Evolutionary conservation across 2,329 filamentous ascomycete species (phyloP), one percentile per base, ranked within the genome.

Genomic region (Colletotrichum chlorophyti): DNA sequence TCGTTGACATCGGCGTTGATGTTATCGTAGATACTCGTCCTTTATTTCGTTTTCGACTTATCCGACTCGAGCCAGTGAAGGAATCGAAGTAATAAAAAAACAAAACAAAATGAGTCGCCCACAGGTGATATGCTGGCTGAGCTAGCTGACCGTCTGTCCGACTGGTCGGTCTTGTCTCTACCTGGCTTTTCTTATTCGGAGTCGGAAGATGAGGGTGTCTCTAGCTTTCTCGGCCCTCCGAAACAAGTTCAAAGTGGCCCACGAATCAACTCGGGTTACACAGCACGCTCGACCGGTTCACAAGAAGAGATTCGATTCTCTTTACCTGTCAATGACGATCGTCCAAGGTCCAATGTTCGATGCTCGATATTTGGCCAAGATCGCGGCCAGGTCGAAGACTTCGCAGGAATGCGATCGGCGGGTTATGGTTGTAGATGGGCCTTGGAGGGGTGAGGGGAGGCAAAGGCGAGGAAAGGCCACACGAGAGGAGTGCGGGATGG

Each of bases 191-290:
- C 55, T 55, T 59, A 55, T 59, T 59, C 43, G 29, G 32, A 50
- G 37, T 49, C 55, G 51, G 55, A 48, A 40, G 51, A 19, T 38
- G 51, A 21, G 12, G 54, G 50, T 49, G 43, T 50, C 11, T 59
- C 24, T 52, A 21, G 49, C 27, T 51, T 15, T 43, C 50, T 55
- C 55, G 27, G 38, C 42, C n/a, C 43, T 59, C 43, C 57, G 57
- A 50, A 55, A 57, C 57, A 55, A 8, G 53, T n/a, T n/a, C n/a
- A n/a, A n/a, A n/a, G 32, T 27, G 15, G 19, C 51, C 52, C 43
- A 51, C 51, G 40, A 55, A 34, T 55, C 57, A 45, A 48, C 51
- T 59, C 55, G 51, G 43, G 51, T 45, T 59, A 59, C 57, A 59
- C 51, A 32, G 32, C 38, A 31, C n/a, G n/a, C 48, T 41, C 27